Evolutionary conservation across 345 rosid species (phyloP).

Genomic region (Eutrema japonicum): DNA sequence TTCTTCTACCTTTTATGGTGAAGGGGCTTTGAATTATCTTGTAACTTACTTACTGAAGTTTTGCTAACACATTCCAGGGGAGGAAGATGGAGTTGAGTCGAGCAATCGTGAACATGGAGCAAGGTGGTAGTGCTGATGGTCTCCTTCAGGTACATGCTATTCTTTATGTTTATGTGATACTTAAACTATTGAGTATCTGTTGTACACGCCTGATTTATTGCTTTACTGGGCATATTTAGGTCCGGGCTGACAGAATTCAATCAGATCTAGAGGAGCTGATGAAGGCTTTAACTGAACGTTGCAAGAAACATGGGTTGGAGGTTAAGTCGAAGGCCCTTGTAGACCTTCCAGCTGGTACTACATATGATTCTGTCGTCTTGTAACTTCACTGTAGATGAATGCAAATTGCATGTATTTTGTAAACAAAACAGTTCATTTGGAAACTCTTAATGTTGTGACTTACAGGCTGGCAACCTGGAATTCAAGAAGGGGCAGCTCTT

Average conservation of each 20-base stretch:
- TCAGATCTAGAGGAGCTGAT: slow-evolving; percentile 92
- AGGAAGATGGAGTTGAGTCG: slow-evolving; percentile 84
- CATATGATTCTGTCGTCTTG: slow-evolving; percentile 19
- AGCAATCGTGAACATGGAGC: slow-evolving; percentile 88
- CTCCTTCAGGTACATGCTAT: slow-evolving; percentile 75
- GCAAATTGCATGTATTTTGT: slow-evolving; percentile 17
- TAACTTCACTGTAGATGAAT: slow-evolving; percentile 14
- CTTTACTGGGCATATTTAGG: slow-evolving; percentile 54
- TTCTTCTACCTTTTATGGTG: slow-evolving; percentile 17
- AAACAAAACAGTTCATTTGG: slow-evolving; percentile 24
- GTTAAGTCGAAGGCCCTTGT: slow-evolving; percentile 74
- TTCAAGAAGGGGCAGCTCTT: slow-evolving; percentile 78
- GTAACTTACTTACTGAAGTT: slow-evolving; percentile 24
- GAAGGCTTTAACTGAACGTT: slow-evolving; percentile 76
- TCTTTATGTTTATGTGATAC: slow-evolving; percentile 22
- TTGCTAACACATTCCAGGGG: slow-evolving; percentile 55
- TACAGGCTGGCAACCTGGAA: slow-evolving; percentile 98
- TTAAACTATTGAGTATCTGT: slow-evolving; percentile 22
- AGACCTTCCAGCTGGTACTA: slow-evolving; percentile 88
- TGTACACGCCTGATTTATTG: slow-evolving; percentile 17
- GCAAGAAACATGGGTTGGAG: slow-evolving; percentile 85
- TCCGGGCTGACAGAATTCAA: slow-evolving; percentile 94
- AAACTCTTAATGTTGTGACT: slow-evolving; percentile 37
- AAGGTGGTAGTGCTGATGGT: slow-evolving; percentile 96
- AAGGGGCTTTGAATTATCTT: slow-evolving; percentile 15